phyloP scores from a whole-genome alignment of 768 basidiomycete species.

The Omphalotus guepiniiformis region DNA sequence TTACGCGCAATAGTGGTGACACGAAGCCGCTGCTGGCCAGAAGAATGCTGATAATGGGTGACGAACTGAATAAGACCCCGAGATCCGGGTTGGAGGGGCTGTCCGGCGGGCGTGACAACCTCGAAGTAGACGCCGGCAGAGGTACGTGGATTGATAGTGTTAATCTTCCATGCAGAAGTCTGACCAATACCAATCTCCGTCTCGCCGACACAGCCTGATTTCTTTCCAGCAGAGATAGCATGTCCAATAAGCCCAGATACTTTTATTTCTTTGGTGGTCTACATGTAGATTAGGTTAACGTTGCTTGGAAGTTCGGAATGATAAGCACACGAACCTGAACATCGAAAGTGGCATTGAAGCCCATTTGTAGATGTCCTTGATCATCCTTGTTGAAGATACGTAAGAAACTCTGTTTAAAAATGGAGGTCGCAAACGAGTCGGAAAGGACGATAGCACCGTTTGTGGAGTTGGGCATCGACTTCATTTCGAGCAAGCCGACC shows the following conservation, averaged over 20 bases:
- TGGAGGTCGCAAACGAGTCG: conserved; percentile 95
- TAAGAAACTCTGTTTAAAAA: conserved; percentile 98
- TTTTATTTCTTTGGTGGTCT: conserved; percentile 99
- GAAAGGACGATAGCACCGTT: conserved; percentile 96
- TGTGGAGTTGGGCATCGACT: conserved; percentile 89
- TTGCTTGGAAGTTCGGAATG: neutral
- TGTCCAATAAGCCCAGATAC: conserved; percentile 98
- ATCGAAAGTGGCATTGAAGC: conserved; percentile 98
- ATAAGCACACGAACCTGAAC: conserved; percentile 62
- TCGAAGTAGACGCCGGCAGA: conserved; percentile 96
- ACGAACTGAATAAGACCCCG: conserved; percentile 97
- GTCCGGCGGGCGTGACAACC: conserved; percentile 95
- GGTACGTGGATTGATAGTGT: conserved; percentile 81
- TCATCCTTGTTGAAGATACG: conserved; percentile 91
- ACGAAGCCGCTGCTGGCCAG: conserved; percentile 89
- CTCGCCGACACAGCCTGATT: conserved; percentile 94
- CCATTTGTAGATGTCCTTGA: conserved; percentile 91
- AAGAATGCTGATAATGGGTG: conserved; percentile 96
- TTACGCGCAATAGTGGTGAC: conserved; percentile 98
- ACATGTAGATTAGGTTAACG: conserved; percentile 4
- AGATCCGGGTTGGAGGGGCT: conserved; percentile 83
- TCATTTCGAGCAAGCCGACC: conserved; percentile 97
- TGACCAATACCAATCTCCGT: conserved; percentile 99
- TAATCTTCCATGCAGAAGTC: conserved; percentile 98
- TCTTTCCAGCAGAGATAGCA: conserved; percentile 95